These are phyloP conservation scores for Kwoniella shandongensis DNA, from an alignment of 768 basidiomycete genomes.

Conservation along the genomic window DNA sequence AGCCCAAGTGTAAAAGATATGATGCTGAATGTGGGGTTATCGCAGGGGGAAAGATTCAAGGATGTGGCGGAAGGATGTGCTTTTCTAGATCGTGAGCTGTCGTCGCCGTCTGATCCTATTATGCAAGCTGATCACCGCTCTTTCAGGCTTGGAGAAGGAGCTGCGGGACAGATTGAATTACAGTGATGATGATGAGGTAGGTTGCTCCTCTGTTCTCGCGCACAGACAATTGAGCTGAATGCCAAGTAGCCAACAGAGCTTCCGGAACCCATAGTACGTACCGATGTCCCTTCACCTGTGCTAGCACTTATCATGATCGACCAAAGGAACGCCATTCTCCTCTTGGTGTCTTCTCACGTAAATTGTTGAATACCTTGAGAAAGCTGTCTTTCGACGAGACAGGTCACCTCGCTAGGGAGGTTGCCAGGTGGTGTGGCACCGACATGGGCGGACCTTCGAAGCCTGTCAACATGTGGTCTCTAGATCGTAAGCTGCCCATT, in stretches of 20 bases:
- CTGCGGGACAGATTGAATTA: conserved; percentile 26
- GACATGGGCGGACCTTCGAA: conserved; percentile 9
- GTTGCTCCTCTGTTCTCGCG: neutral
- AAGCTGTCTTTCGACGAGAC: conserved; percentile 47
- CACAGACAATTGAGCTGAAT: too few relatives aligned
- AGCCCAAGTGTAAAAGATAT: neutral
- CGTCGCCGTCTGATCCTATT: neutral
- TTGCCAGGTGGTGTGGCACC: conserved; percentile 31
- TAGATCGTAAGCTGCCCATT: conserved; percentile 18
- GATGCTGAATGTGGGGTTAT: neutral
- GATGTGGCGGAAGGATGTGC: conserved; percentile 33
- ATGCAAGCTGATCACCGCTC: neutral
- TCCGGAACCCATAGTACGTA: conserved; percentile 40
- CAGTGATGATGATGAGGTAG: conserved; percentile 28
- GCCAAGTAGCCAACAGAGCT: conserved; percentile 25
- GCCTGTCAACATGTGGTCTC: conserved; percentile 10
- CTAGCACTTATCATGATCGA: neutral
- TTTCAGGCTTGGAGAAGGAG: conserved; percentile 29
- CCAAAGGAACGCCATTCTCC: conserved; percentile 40
- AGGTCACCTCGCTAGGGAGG: conserved; percentile 31
- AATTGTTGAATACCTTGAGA: conserved; percentile 29
- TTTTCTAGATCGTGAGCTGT: conserved; percentile 37
- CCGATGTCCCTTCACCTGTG: neutral
- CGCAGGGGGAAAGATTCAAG: conserved; percentile 18
- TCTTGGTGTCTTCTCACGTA: conserved; percentile 43